Percentiles rank a stretch among this genome's conserved stretches.
These are phyloP conservation scores for Fusarium chlamydosporum DNA, from an alignment of 2,329 filamentous ascomycete species.

Conservation along the genomic window DNA sequence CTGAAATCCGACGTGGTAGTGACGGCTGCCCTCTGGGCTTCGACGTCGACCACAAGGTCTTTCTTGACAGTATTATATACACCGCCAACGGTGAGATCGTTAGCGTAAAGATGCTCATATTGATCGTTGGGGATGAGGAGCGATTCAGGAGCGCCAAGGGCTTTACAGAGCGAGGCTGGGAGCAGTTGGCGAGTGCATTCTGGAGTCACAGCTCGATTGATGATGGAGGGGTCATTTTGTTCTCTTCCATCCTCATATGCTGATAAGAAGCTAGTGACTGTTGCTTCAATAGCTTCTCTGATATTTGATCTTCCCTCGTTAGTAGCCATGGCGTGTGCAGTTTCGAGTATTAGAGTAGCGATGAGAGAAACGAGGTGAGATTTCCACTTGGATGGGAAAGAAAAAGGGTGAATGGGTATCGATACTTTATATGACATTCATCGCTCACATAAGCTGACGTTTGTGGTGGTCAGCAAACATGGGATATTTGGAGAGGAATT, in stretches of 20 bases:
- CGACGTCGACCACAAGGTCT: slow-evolving; percentile 22
- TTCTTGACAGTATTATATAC: slow-evolving; percentile 11
- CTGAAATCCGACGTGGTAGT: slow-evolving; percentile 26
- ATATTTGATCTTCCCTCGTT: not conserved
- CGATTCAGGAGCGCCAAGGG: slow-evolving; percentile 12
- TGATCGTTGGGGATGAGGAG: slow-evolving; percentile 25
- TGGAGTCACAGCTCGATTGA: slow-evolving; percentile 32
- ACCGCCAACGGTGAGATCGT: slow-evolving; percentile 26
- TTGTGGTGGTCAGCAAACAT: slow-evolving; percentile 2
- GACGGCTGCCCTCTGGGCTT: slow-evolving; percentile 20
- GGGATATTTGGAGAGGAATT: not conserved
- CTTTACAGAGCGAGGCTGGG: slow-evolving; percentile 20
- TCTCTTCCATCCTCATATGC: slow-evolving; percentile 31
- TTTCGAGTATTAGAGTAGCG: not conserved
- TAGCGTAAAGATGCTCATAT: slow-evolving; percentile 22
- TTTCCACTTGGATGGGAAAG: too few relatives aligned
- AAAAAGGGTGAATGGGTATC: too few relatives aligned
- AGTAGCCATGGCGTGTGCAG: slow-evolving; percentile 5
- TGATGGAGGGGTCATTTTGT: slow-evolving; percentile 13
- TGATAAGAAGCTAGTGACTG: slow-evolving; percentile 21
- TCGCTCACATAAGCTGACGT: slow-evolving; percentile 13
- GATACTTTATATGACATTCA: too few relatives aligned
- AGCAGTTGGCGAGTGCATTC: slow-evolving; percentile 35
- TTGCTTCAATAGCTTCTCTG: slow-evolving; percentile 26
- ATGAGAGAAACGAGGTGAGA: too few relatives aligned